Base-by-base conservation (phyloP, 106 monocot genomes). In the Acorus gramineus region DNA sequence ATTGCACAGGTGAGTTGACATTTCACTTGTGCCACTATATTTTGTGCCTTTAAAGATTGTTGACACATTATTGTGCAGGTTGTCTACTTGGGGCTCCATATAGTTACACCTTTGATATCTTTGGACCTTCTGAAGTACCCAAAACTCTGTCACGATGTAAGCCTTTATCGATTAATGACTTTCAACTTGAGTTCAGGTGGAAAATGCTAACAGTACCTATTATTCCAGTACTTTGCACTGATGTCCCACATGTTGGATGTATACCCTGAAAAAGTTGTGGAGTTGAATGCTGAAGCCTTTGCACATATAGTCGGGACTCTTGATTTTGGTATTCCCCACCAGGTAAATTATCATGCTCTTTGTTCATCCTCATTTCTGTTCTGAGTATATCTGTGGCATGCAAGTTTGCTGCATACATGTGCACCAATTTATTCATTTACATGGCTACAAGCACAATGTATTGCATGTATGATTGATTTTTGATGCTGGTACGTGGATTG, bases 231-330 rank as follows among this genome's bases (percentile, higher is more conserved):
- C 81, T 98, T 88, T 82, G 51, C 72, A 60, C 77, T 98, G 11
- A 52, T 92, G 44, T 81, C 98, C 47, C 91, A 92, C 70, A 77
- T 98, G 81, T 70, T 98, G 75, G 98, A 98, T 78, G 81, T 98
- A 11, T 92, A 98, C 66, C 98, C 98, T 51, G 98, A 98, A 77
- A 98, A 92, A 77, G 79, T 92, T 79, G 82, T 79, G 63, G 77
- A 77, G 46, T 72, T 98, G 53, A 88, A 77, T 59, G 70, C 56
- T 46, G 92, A 92, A 28, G 76, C 83, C 42, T 98, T 98, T 73
- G 57, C 55, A 8, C 85, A 83, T 52, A 80, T 92, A 45, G 69
- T 86, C 62, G 52, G 70, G 47, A 84, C 83, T 13, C 74, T 98
- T 69, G 88, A 92, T 64, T 85, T 81, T 66, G 98, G 98, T 28